These are phyloP conservation scores for Quercus bicolor DNA, from an alignment of 306 rosid genomes.

Conservation along the genomic window DNA sequence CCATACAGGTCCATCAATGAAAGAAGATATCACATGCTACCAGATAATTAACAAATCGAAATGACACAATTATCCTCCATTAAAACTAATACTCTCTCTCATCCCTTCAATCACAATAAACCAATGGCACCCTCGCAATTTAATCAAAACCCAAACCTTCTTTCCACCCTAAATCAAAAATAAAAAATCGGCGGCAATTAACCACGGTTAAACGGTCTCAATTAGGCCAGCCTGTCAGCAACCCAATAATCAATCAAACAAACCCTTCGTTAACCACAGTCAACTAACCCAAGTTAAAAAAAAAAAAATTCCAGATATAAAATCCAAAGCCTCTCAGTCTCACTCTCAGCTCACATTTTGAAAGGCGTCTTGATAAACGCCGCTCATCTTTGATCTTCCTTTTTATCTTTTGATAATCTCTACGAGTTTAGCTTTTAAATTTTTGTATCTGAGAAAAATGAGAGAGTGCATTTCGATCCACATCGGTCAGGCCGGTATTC, in stretches of 20 bases:
- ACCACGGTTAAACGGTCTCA: slow-evolving; percentile 16
- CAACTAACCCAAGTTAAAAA: slow-evolving; percentile 32
- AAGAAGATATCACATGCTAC: neutral
- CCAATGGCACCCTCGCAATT: slow-evolving; percentile 10
- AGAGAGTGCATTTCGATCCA: slow-evolving; percentile 86
- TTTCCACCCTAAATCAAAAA: slow-evolving; percentile 15
- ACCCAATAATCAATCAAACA: neutral
- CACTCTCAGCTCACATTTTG: neutral
- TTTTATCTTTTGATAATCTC: neutral
- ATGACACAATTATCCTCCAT: neutral
- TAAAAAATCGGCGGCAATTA: neutral
- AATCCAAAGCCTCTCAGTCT: slow-evolving; percentile 17
- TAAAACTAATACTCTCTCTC: no score
- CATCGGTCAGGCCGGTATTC: slow-evolving; percentile 89
- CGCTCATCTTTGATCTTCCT: neutral
- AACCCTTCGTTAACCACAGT: slow-evolving; percentile 31
- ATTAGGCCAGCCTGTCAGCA: slow-evolving; percentile 21
- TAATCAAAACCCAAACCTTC: neutral
- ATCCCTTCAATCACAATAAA: neutral
- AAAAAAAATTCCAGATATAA: slow-evolving; percentile 27
- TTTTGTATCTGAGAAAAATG: slow-evolving; percentile 39
- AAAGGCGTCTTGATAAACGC: slow-evolving; percentile 85
- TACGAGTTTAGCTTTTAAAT: neutral
- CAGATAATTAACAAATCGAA: neutral
- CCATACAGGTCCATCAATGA: no score